Evolutionary conservation across 352 stramenopile genomes (phyloP), one percentile per base, ranked within the genome.

Genomic region (Globisporangium okanoganense): DNA sequence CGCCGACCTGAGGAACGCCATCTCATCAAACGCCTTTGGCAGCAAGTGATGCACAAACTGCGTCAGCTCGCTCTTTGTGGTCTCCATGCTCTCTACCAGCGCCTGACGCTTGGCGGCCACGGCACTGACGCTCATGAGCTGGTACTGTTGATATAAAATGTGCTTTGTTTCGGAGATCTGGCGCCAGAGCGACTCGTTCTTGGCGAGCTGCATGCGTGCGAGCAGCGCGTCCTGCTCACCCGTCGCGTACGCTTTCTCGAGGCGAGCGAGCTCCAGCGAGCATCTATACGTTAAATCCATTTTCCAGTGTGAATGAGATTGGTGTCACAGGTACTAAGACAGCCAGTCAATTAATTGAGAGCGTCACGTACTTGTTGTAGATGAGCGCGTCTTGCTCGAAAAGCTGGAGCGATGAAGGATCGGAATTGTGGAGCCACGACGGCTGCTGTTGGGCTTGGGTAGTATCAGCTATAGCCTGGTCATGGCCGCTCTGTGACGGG

Each of bases 1-100:
- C 20, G 73, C 78, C 1, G 70, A 71, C 36, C 69, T 68, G 14
- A 81, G 61, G 27, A 78, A 76, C 40, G 73, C 73, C 20, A 81
- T 64, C 47, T 78, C 68, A 5, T 70, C 65, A 18, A 75, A 66
- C 31, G 50, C 29, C 2, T 48, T 38, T 16, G 63, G 62, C 2
- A 81, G 57, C 13, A 68, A 31, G 6, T 64, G 52, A 1, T 58
- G 48, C 16, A 71, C 63, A 10, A 71, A 61, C 31, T 67, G 62
- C 33, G 62, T 54, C 18, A 76, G 25, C 14, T 72, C 66, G 14
- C 69, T 62, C 49, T 69, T 75, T 1, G 56, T 61, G 20, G 50
- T 22, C 51, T 61, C 64, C 29, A 81, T 66, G 14, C 65, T 43
- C 9, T 10, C 22, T 20, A 40, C 4, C 16, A 72, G 56, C 47